Evolutionary conservation across 768 basidiomycete genomes (phyloP), one percentile per base, ranked within the genome.

Genomic region (Harrya chromipes): DNA sequence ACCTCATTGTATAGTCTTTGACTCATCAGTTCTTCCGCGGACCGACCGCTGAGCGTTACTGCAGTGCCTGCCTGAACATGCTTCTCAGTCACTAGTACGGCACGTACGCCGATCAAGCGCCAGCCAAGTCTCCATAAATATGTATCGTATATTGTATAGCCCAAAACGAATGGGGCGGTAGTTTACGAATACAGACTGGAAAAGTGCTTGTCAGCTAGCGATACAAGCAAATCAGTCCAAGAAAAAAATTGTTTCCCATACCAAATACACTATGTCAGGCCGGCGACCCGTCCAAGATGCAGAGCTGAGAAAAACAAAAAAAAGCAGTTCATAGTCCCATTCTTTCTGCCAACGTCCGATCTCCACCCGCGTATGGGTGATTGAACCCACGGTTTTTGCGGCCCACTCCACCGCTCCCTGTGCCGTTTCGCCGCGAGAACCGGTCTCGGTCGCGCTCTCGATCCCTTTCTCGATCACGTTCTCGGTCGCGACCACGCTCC

Each of bases 341-440:
- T 62, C 89, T 74, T 70, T 90, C 87, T 67, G 84, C 85, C 74
- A 91, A 82, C 75, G 89, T 87, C 80, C 88, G 87, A 74, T 87
- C 84, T 39, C 73, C 73, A 54, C 64, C 56, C 40, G 61, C 55
- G 34, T 70, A 70, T 26, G 64, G 48, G 34, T 68, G 68, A 40
- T 72, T 68, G 55, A 70, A 70, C 50, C 66, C 66, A 50, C 63
- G 72, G 47, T 59, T 60, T 64, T 74, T 65, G 61, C 74, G 64
- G 43, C 70, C 60, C 8, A 61, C 63, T 2, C 72, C 60, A 38
- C 74, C 68, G 1, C 71, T 65, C 51, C 72, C 72, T 41, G 67
- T 66, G 20, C 75, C 78, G 57, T 79, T 81, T 23, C 72, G 70
- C 38, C 68, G 67, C 31, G 68, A 64, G 34, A 70, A 69, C 36